Evolutionary conservation across 192 early-diverging fungal genomes (phyloP).

Genomic region (Chytriomyces sp.): DNA sequence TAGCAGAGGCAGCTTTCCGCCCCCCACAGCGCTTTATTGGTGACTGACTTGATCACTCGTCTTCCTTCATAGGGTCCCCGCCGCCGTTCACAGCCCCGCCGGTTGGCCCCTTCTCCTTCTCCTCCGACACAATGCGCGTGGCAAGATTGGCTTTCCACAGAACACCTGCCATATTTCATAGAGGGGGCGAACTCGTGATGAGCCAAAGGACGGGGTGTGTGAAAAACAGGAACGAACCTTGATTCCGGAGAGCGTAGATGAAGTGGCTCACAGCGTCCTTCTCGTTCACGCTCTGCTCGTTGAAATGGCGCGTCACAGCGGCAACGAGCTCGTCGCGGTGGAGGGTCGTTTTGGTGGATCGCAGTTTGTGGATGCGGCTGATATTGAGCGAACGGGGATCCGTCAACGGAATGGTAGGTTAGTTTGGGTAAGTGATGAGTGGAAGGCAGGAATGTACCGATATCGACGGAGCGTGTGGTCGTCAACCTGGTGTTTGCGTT

Average conservation of each 20-base stretch:
- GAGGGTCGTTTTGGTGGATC: neutral
- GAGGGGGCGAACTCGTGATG: neutral
- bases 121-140: neutral
- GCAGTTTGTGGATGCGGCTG: conserved; percentile 18
- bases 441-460: neutral
- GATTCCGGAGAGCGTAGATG: conserved; percentile 43
- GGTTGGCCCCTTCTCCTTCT: neutral
- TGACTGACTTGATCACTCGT: too few relatives aligned
- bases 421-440: neutral
- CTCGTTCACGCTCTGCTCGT: conserved; percentile 44
- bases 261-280: conserved; percentile 48
- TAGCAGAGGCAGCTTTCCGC: too few relatives aligned
- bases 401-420: neutral
- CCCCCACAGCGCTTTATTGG: too few relatives aligned
- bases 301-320: conserved; percentile 44
- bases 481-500: too few relatives aligned
- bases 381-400: neutral
- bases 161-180: conserved; percentile 1
- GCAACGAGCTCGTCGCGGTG: conserved; percentile 43
- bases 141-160: conserved; percentile 29
- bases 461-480: conserved; percentile 24
- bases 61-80: too few relatives aligned
- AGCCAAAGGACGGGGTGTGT: neutral
- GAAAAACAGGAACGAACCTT: conserved; percentile 33
- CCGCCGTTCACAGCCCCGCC: too few relatives aligned